Evolutionary conservation across 202 grass and related monocot genomes (phyloP), one percentile per base, ranked within the genome.

Genomic region (Digitaria exilis): DNA sequence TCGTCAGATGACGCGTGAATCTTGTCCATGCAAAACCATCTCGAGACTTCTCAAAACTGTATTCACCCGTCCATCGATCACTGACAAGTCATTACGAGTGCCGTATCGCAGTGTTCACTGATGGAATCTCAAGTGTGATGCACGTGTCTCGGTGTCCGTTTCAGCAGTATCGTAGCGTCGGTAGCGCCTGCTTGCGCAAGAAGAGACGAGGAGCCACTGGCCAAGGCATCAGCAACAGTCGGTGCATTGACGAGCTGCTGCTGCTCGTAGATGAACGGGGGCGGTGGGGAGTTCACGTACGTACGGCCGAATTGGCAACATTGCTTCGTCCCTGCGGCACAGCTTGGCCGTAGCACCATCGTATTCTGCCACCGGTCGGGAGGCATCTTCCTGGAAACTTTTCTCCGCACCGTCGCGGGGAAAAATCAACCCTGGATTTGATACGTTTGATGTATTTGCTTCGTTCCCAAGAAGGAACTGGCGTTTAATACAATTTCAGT

Each of bases 401-500:
- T 89, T 89, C n/a, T 30, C 15, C 46, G 63, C 21, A 19, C 75
- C 77, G 65, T 67, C 82, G n/a, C 15, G 6, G 56, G 18, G 65
- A 43, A 83, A 84, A 80, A 26, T 35, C 69, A 34, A 26, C 74
- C n/a, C n/a, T 10, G 18, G 6, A 4, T 29, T 69, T 61, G 17
- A n/a, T 77, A 17, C 14, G 3, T 35, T 75, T 39, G 17, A 1
- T 31, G 21, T 8, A 25, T 22, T 58, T 57, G 9, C 52, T 49
- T 69, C 10, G 28, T 30, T 21, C n/a, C 18, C 78, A 61, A 43
- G 22, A 61, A 43, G 22, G 25, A 3, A 16, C 4, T 78, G 18
- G 2, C 31, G n/a, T 60, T 61, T 6, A n/a, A 60, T 10, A 31
- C 1, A 0, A 0, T 21, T 77, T 48, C 56, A 61, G 39, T 7